Evolutionary conservation across 148 eudicot genomes (phyloP), one percentile per base, ranked within the genome.

Genomic region (Dianthus caryophyllus): DNA sequence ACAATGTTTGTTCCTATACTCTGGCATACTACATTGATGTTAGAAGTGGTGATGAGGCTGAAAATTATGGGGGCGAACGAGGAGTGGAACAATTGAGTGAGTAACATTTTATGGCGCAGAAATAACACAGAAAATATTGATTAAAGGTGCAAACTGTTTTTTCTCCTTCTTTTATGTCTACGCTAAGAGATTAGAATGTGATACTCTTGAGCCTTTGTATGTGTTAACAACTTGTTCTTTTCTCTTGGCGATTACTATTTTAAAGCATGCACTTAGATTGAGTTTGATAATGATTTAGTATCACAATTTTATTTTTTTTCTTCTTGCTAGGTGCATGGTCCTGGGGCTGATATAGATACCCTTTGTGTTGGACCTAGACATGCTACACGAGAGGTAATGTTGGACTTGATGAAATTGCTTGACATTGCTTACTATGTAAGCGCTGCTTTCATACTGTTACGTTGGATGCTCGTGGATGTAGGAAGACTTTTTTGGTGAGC

Each of bases 281-380:
- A 41, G 44, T 3, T 1, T 1, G 5, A 41, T 9, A 9, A 13
- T 41, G 44, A 41, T 13, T 17, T 38, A 52, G 13, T 38, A 27
- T 17, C n/a, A 11, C 65, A 21, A 26, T 16, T n/a, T n/a, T n/a
- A 12, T 2, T n/a, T 29, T 41, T 41, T 15, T 26, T 3, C 26
- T 59, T 54, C 21, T 18, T 67, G 26, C 17, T 70, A 86, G 90
- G 90, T 86, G 54, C 90, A 86, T 79, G 82, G 87, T 59, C 90
- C 90, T 65, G 90, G 90, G 61, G 90, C 90, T 24, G 90, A 86
- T 76, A 86, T 86, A 77, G 90, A 86, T 61, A 86, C 87, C 24
- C 78, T 86, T 39, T 86, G 90, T 54, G 87, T 86, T 29, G 90
- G 90, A 67, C 90, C 90, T 44, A 80, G 85, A 55, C 90, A 86